Evolutionary conservation across 2,329 filamentous ascomycete genomes (phyloP).

Genomic region (Verticillium zaregamsianum): DNA sequence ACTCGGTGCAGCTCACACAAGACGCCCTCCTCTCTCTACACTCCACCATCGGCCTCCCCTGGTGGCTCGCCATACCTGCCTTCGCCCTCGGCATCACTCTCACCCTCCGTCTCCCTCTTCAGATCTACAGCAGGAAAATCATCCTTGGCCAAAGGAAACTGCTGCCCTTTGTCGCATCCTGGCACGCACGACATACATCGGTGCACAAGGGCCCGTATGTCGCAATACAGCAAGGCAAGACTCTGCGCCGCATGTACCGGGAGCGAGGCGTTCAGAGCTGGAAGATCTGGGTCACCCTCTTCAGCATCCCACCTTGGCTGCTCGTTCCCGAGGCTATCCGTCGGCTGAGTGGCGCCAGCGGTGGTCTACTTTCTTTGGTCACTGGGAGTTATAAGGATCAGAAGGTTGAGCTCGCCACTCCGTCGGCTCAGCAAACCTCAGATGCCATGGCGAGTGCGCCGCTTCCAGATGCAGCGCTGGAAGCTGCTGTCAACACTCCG

Average conservation of each 20-base stretch:
- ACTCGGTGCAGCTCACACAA: background rate
- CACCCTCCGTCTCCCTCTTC: slow-evolving; percentile 41
- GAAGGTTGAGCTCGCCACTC: background rate
- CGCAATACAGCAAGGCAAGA: slow-evolving; percentile 20
- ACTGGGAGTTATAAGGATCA: background rate
- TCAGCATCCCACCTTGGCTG: slow-evolving; percentile 45
- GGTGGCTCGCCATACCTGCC: slow-evolving; percentile 52
- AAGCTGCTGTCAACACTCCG: background rate
- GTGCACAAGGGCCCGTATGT: slow-evolving; percentile 13
- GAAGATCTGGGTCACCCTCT: slow-evolving; percentile 35
- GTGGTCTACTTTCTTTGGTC: slow-evolving; percentile 25
- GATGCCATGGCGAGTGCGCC: background rate
- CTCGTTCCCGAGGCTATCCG: slow-evolving; percentile 46
- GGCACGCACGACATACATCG: slow-evolving; percentile 12
- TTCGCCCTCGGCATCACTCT: slow-evolving; percentile 42
- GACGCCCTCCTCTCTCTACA: slow-evolving; percentile 28
- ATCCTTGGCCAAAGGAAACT: slow-evolving; percentile 23
- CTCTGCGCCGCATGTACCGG: slow-evolving; percentile 28
- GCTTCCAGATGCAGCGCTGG: background rate
- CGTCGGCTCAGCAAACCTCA: background rate
- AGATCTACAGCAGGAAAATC: slow-evolving; percentile 30
- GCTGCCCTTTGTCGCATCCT: slow-evolving; percentile 26
- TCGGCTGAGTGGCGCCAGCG: slow-evolving; percentile 37
- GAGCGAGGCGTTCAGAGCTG: slow-evolving; percentile 40
- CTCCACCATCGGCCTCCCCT: slow-evolving; percentile 37